These are phyloP conservation scores for Trichocladium uniseriatum DNA, from an alignment of 495 filamentous ascomycete genomes.

Conservation along the genomic window DNA sequence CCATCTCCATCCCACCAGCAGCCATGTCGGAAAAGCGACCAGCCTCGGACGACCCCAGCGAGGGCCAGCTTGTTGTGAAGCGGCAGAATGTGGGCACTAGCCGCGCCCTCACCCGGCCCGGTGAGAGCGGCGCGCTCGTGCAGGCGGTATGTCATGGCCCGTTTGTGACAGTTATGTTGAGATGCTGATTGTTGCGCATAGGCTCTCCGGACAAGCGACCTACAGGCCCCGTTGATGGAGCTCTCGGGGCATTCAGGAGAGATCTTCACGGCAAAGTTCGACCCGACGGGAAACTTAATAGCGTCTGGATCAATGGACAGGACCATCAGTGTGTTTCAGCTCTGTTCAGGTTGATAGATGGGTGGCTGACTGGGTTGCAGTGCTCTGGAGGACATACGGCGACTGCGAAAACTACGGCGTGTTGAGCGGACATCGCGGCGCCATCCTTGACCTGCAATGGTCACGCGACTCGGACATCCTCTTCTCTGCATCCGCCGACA, in stretches of 20 bases:
- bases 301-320: slow-evolving; percentile 95
- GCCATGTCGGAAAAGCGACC: slow-evolving; percentile 88
- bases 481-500: slow-evolving; percentile 90
- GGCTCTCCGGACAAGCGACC: slow-evolving; percentile 72
- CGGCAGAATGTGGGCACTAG: slow-evolving; percentile 70
- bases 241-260: slow-evolving; percentile 72
- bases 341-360: not conserved
- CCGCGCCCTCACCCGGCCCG: slow-evolving; percentile 52
- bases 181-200: slow-evolving; percentile 30
- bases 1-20: not conserved
- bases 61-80: slow-evolving; percentile 80
- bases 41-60: slow-evolving; percentile 66
- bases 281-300: slow-evolving; percentile 76
- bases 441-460: slow-evolving; percentile 90
- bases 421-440: slow-evolving; percentile 79
- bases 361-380: slow-evolving; percentile 34
- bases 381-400: slow-evolving; percentile 88
- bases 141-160: slow-evolving; percentile 60
- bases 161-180: slow-evolving; percentile 20
- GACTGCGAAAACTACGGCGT: slow-evolving; percentile 88
- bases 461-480: slow-evolving; percentile 84
- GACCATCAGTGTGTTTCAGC: slow-evolving; percentile 57
- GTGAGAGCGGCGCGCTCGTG: slow-evolving; percentile 62
- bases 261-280: slow-evolving; percentile 85
- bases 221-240: slow-evolving; percentile 93